Base-by-base conservation (phyloP, 768 basidiomycete species). In the Terana coerulea region DNA sequence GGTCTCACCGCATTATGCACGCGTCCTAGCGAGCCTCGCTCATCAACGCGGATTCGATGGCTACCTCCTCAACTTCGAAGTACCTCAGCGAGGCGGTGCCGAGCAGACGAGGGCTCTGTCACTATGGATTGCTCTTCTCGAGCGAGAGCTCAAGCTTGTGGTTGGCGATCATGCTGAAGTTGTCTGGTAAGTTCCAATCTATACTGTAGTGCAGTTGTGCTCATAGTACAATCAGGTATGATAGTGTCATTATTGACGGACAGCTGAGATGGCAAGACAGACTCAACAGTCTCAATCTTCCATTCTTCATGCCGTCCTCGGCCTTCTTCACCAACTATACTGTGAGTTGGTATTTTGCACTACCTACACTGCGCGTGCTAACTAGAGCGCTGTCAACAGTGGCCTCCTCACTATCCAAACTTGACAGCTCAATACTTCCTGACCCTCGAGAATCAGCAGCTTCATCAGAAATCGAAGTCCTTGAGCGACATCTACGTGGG, bases 41-140 rank as follows among this genome's bases (percentile, higher is more conserved):
- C 60, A 70, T 28, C 80, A 88, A 57, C 78, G 87, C 5, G 88
- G 89, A 0, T 91, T 92, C 51, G 91, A 92, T 57, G 91, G 91
- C 0, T 93, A 88, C 61, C 71, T 93, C 15, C 75, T 93, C 30
- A 92, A 93, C 61, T 78, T 92, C 40, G 91, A 92, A 61, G 79
- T 71, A 34, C 67, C 71, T 2, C 67, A 88, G 3, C 63, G 58
- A 15, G 76, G 78, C 26, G 72, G 76, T 0, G 55, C 70, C 3
- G 76, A 82, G 47, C 86, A 90, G 53, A 80, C 84, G 0, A 72
- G 76, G 10, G 78, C 78, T 1, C 68, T 91, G 10, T 71, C 81
- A 1, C 78, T 75, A 1, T 92, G 90, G 90, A 82, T 88, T 41
- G 71, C 76, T 0, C 58, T 89, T 10, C 70, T 93, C 11, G 77